These are phyloP conservation scores for Elsinoe australis DNA, from an alignment of 2,329 filamentous ascomycete genomes.

Conservation along the genomic window DNA sequence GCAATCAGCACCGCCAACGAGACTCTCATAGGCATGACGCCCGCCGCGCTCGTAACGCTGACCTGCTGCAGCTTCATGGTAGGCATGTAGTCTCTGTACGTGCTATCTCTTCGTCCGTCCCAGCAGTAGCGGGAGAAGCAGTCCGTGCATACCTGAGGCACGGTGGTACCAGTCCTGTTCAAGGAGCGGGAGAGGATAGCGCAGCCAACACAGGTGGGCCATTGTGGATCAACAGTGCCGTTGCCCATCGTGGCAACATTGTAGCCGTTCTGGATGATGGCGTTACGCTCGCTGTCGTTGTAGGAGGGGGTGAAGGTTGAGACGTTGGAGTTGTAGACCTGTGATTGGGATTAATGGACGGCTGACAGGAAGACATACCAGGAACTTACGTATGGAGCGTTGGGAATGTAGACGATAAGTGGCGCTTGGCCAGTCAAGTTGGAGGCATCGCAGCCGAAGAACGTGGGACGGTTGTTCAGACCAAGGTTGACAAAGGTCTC, in stretches of 20 bases:
- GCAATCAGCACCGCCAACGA: conserved; percentile 1
- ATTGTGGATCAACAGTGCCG: conserved; percentile 62
- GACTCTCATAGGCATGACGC: neutral
- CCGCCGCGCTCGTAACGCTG: conserved; percentile 7
- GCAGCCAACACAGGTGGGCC: conserved; percentile 80
- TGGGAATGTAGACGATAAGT: conserved; percentile 80
- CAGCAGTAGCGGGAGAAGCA: conserved; percentile 89
- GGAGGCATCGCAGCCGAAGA: conserved; percentile 67
- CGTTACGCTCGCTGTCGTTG: conserved; percentile 59
- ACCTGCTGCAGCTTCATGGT: conserved; percentile 14
- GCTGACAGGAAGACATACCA: neutral
- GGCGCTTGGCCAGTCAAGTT: conserved; percentile 57
- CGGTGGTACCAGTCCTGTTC: conserved; percentile 57
- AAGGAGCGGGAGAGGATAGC: conserved; percentile 74
- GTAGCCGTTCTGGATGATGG: conserved; percentile 80
- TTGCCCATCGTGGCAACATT: conserved; percentile 78
- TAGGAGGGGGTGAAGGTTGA: conserved; percentile 67
- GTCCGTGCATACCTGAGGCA: conserved; percentile 62
- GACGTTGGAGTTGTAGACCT: conserved; percentile 66
- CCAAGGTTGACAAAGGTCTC: conserved; percentile 74
- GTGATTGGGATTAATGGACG: conserved; percentile 33
- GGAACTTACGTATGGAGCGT: conserved; percentile 49
- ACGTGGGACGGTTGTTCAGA: conserved; percentile 65
- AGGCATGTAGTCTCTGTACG: conserved; percentile 21
- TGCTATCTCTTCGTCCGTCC: conserved; percentile 61